These are phyloP conservation scores for Aspergillus ustus DNA, from an alignment of 2,329 filamentous ascomycete species.

Conservation along the genomic window DNA sequence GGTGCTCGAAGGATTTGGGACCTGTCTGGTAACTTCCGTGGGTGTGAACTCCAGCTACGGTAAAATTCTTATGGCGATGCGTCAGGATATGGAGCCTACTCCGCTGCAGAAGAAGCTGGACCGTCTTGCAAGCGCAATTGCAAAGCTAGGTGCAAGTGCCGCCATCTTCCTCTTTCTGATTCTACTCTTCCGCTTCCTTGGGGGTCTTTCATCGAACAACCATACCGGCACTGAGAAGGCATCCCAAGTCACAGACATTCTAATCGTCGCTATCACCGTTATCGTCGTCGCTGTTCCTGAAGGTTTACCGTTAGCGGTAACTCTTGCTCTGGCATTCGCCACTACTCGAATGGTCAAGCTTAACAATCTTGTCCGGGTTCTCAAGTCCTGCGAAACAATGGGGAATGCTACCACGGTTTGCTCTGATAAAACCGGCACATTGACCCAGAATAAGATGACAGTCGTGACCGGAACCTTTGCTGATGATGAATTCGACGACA, in stretches of 20 bases:
- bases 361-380: constrained; percentile 73
- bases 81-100: constrained; percentile 73
- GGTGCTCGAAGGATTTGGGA: constrained; percentile 75
- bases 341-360: constrained; percentile 75
- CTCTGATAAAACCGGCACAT: constrained; percentile 76
- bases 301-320: constrained; percentile 74
- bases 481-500: constrained; percentile 20
- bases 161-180: constrained; percentile 82
- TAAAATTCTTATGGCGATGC: constrained; percentile 74
- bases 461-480: constrained; percentile 74
- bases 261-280: constrained; percentile 76
- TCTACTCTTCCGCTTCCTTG: constrained; percentile 81
- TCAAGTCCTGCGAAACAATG: constrained; percentile 79
- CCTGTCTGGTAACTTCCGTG: constrained; percentile 75
- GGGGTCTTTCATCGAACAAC: constrained; percentile 60
- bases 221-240: constrained; percentile 67
- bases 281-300: constrained; percentile 70
- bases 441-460: constrained; percentile 74
- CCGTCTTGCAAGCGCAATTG: constrained; percentile 73
- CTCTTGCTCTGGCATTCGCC: constrained; percentile 73
- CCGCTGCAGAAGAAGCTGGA: constrained; percentile 77
- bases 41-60: constrained; percentile 74
- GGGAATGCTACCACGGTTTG: constrained; percentile 77
- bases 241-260: constrained; percentile 71
- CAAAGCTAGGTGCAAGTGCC: constrained; percentile 63